A percentile compares a stretch with the other conserved stretches of the same genome.
These are phyloP conservation scores for Aspergillus spinulosporus DNA, from an alignment of 2,329 filamentous ascomycete genomes.

Conservation along the genomic window DNA sequence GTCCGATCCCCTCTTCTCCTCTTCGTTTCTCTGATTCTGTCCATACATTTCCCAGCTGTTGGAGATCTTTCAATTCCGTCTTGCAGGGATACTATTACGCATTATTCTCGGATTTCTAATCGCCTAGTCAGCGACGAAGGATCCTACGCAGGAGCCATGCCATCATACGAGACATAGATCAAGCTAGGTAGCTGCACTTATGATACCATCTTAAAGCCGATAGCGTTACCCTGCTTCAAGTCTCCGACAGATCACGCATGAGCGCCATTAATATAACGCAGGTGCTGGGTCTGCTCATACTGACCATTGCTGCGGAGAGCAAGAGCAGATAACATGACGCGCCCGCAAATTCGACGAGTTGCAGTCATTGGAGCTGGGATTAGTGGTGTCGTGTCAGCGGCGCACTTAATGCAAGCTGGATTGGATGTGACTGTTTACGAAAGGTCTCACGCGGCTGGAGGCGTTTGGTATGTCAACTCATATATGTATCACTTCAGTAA, in stretches of 20 bases:
- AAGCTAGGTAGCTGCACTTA: neutral
- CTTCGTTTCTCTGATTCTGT: neutral
- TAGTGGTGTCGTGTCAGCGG: conserved; percentile 50
- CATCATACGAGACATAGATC: neutral
- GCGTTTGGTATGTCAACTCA: conserved; percentile 52
- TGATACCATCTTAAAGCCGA: conserved; percentile 3
- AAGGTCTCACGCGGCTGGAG: conserved; percentile 53
- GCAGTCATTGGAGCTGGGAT: conserved; percentile 55
- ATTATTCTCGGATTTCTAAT: conserved; percentile 12
- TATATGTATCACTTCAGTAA: too few relatives aligned
- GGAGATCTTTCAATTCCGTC: conserved; percentile 20
- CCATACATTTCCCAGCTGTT: conserved; percentile 10
- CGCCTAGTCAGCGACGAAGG: neutral
- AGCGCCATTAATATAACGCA: conserved; percentile 2
- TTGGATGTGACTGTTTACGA: conserved; percentile 58
- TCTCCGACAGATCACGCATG: neutral
- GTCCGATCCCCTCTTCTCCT: conserved; percentile 11
- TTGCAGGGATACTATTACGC: conserved; percentile 26
- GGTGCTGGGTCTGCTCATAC: neutral
- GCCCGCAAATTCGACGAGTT: conserved; percentile 29
- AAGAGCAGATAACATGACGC: conserved; percentile 22
- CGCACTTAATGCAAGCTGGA: conserved; percentile 48
- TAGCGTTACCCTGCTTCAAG: neutral
- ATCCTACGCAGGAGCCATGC: neutral
- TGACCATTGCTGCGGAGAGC: neutral